Evolutionary conservation across 2,329 filamentous ascomycete species (phyloP).

Genomic region (Chalaropsis ovoidea): DNA sequence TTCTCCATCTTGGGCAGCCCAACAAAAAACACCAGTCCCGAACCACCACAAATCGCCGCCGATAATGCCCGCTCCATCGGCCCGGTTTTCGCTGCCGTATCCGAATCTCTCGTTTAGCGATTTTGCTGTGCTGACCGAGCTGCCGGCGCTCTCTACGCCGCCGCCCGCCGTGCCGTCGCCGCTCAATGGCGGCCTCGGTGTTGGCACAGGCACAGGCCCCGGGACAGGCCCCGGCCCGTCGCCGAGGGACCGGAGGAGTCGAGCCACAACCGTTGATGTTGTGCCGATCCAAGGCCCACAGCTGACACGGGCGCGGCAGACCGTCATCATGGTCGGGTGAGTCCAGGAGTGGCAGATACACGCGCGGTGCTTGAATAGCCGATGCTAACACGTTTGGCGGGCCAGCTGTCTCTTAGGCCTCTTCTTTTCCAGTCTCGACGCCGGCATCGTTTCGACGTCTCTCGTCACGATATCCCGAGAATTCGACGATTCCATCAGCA

Average conservation of each 20-base stretch:
- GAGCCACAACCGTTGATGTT: constrained; percentile 19
- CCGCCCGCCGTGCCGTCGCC: constrained; percentile 14
- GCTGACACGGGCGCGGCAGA: constrained; percentile 20
- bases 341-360: neutral
- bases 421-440: constrained; percentile 48
- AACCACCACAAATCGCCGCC: neutral
- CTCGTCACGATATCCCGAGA: constrained; percentile 47
- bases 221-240: neutral
- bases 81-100: constrained; percentile 32
- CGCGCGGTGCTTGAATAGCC: neutral
- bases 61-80: constrained; percentile 20
- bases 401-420: constrained; percentile 37
- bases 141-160: constrained; percentile 17
- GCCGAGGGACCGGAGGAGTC: constrained; percentile 20
- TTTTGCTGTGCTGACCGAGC: constrained; percentile 27
- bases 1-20: neutral
- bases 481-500: constrained; percentile 42
- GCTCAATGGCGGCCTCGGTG: constrained; percentile 6
- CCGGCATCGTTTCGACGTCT: constrained; percentile 49
- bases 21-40: neutral
- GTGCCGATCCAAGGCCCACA: constrained; percentile 23
- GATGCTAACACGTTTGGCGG: constrained; percentile 31
- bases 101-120: constrained; percentile 32
- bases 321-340: constrained; percentile 26
- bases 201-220: neutral